Conservation (phyloP, 2,329 filamentous ascomycete species). For the Chrysosphaeria jannelii region DNA sequence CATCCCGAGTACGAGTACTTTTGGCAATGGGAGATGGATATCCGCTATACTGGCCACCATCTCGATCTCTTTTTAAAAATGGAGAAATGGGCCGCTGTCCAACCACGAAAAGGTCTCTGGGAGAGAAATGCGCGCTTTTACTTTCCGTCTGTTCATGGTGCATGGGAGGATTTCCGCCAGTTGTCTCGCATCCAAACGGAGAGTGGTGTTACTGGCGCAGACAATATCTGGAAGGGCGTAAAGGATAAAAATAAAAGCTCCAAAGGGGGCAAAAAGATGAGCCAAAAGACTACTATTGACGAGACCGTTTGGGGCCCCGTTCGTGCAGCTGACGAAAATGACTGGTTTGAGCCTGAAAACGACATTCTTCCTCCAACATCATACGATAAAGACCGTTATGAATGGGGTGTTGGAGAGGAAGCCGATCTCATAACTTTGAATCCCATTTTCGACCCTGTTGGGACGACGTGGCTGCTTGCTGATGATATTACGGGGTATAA, state of each 20-base stretch:
- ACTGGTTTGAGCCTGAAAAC: slow-evolving; percentile 43
- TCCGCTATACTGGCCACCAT: slow-evolving; percentile 70
- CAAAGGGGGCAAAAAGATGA: slow-evolving; percentile 7
- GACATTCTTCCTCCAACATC: slow-evolving; percentile 41
- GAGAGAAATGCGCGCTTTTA: slow-evolving; percentile 56
- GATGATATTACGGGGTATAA: slow-evolving; percentile 73
- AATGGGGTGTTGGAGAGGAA: slow-evolving; percentile 64
- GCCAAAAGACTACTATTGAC: slow-evolving; percentile 15
- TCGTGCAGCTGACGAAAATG: slow-evolving; percentile 32
- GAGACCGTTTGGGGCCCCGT: slow-evolving; percentile 62
- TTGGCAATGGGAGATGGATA: slow-evolving; percentile 92
- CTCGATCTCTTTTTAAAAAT: slow-evolving; percentile 44
- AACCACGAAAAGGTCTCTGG: slow-evolving; percentile 57
- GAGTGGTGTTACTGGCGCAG: slow-evolving; percentile 30
- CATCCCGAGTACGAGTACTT: slow-evolving; percentile 77
- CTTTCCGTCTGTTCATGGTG: slow-evolving; percentile 42
- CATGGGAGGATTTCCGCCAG: slow-evolving; percentile 52
- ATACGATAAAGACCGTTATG: slow-evolving; percentile 51
- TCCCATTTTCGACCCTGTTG: slow-evolving; percentile 60
- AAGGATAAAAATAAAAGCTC: slow-evolving; percentile 8
- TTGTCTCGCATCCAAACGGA: slow-evolving; percentile 51
- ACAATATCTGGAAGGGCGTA: slow-evolving; percentile 33
- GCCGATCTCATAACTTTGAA: slow-evolving; percentile 54
- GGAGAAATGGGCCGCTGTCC: slow-evolving; percentile 34
- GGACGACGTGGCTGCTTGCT: slow-evolving; percentile 55